A percentile compares a stretch with the other conserved stretches of the same genome.
These are phyloP conservation scores for Penicillium aurantiogriseum DNA, from an alignment of 2,329 filamentous ascomycete species.

Conservation along the genomic window DNA sequence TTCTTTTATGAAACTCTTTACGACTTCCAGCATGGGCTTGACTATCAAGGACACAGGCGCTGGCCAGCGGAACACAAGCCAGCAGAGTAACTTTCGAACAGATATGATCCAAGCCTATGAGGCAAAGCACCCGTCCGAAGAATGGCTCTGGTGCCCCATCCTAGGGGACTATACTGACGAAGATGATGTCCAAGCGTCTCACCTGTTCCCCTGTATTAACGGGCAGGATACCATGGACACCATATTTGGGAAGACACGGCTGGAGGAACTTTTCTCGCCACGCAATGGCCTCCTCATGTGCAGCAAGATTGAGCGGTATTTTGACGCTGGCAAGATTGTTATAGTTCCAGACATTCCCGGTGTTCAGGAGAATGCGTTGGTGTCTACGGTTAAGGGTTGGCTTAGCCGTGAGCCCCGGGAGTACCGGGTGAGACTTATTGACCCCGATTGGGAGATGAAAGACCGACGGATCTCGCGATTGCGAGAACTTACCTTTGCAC, in stretches of 20 bases:
- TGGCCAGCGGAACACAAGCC: not conserved
- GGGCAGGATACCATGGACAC: constrained; percentile 19
- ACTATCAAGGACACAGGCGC: not conserved
- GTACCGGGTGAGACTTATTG: too few relatives aligned
- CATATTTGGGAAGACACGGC: constrained; percentile 15
- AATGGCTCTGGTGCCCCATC: constrained; percentile 4
- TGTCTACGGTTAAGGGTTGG: too few relatives aligned
- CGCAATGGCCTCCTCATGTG: not conserved
- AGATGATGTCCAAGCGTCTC: not conserved
- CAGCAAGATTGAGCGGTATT: too few relatives aligned
- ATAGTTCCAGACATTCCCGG: too few relatives aligned
- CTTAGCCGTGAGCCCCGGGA: too few relatives aligned
- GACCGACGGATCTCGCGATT: not conserved
- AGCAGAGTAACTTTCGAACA: not conserved
- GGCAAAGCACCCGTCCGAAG: not conserved
- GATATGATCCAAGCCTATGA: not conserved
- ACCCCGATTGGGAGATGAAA: too few relatives aligned
- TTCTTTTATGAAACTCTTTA: not conserved
- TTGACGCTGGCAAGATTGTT: too few relatives aligned
- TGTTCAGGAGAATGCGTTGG: too few relatives aligned
- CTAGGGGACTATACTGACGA: not conserved
- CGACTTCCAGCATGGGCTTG: not conserved
- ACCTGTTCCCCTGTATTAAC: constrained; percentile 18
- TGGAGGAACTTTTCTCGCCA: constrained; percentile 17
- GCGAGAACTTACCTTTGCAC: not conserved